Base-by-base conservation (phyloP, 1,284 basidiomycete species). In the Grifola frondosa region DNA sequence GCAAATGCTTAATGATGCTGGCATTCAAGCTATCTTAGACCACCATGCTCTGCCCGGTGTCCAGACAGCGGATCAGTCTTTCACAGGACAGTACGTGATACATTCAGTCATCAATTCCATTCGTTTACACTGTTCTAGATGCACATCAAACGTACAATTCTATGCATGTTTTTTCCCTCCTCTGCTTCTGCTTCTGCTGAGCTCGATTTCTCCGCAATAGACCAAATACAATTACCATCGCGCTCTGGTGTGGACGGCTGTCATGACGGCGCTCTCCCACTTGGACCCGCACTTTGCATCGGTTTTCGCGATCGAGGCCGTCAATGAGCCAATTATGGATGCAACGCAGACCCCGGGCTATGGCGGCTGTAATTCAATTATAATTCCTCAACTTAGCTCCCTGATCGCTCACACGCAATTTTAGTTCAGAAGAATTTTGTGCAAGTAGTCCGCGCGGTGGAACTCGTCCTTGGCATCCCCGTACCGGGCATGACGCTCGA, bases 11-110 rank as follows among this genome's bases (percentile, higher is more conserved):
- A 67, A 71, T 42, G 58, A 69, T 3, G 84, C 83, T 4, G 80
- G 80, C 1, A 87, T 90, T 6, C 64, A 70, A 8, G 83, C 65
- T 8, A 81, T 89, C 41, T 67, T 90, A 12, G 87, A 88, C 55
- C 85, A 88, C 49, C 88, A 91, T 59, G 88, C 83, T 2, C 67
- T 85, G 9, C 88, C 87, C 13, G 88, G 88, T 23, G 84, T 84
- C 4, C 76, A 83, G 49, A 70, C 73, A 6, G 58, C 75, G 0
- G 56, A 62, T 7, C 82, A 87, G 56, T 64, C 71, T 67, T 89
- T 89, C 57, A 73, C 86, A 3, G 86, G 87, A 59, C 67, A 72
- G 77, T 83, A 53, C 21, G 69, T 61, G 12, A 5, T 15, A n/a
- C 13, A 15, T 11, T 29, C 6, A 15, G 10, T 11, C 16, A n/a